Conservation (phyloP, 73 alveolate genomes). For the Tetrahymena borealis region DNA sequence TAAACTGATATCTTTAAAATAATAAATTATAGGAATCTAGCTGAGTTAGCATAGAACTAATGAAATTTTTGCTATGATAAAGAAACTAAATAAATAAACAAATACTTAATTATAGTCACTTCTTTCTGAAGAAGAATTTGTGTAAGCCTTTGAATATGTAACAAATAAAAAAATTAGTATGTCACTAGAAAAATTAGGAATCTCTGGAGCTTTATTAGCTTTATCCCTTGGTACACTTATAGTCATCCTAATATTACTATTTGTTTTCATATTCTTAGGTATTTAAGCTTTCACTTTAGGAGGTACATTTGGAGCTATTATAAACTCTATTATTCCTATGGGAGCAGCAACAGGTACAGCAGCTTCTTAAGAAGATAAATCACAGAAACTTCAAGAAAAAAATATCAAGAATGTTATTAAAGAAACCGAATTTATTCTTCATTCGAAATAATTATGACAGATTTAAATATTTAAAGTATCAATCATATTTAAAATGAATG, state of each 20-base stretch:
- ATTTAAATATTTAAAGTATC: too few species aligned
- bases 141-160: conserved; percentile 5
- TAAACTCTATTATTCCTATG: conserved; percentile 21
- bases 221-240: conserved; percentile 2
- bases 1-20: too few species aligned
- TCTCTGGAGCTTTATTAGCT: conserved; percentile 20
- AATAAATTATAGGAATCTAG: conserved; percentile 34
- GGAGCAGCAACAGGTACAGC: conserved; percentile 39
- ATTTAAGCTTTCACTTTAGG: conserved; percentile 36
- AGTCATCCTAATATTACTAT: conserved; percentile 6
- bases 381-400: not conserved
- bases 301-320: conserved; percentile 38
- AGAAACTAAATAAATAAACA: not conserved
- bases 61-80: conserved; percentile 29
- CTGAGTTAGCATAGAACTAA: conserved; percentile 20
- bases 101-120: not conserved
- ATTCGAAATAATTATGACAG: too few species aligned
- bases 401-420: not conserved
- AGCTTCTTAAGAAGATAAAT: not conserved
- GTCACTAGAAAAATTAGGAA: conserved; percentile 31
- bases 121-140: conserved; percentile 25
- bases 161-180: conserved; percentile 9
- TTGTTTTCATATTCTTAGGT: conserved; percentile 28
- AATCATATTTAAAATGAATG: too few species aligned
- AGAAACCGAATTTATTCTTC: not conserved